Base-by-base conservation (phyloP, 2,329 filamentous ascomycete genomes). In the Ophiostoma sp. region DNA sequence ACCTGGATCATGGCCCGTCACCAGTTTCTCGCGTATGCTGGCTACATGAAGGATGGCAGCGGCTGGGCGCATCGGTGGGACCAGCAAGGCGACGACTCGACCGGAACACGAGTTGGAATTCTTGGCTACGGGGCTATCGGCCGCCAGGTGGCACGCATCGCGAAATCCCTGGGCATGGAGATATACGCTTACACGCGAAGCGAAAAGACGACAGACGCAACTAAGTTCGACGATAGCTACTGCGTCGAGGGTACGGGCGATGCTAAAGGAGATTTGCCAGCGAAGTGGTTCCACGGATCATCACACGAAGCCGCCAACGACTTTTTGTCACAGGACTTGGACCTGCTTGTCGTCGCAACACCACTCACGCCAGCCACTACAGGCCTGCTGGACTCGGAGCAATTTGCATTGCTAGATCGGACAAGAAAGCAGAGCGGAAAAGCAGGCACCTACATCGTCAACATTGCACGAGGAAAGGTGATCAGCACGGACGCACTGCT, bases 161-260 rank as follows among this genome's bases (percentile, higher is more conserved):
- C 85, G 15, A 82, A 82, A 17, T 88, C 89, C 2, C 78, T 92
- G 74, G 91, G 91, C 23, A 89, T 92, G 84, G 83, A 87, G 36
- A 85, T 94, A 0, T 83, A 93, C 76, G 91, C 91, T 0, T 93
- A 90, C 80, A 94, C 91, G 0, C 87, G 90, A 0, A 86, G 86
- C 33, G 86, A 89, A 0, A 88, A 89, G n/a, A 77, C 81, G 10
- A 92, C 90, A 0, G 84, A 87, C 0, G 88, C 88, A 69, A 89
- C 87, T 1, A 85, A 85, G 64, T 81, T 79, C 36, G 90, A 94
- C 78, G 77, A 79, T 15, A 85, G 87, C 7, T 94, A 89, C 79
- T 85, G 89, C 44, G 86, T 92, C 0, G 86, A 88, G 0, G 87
- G 88, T 0, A 91, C 90, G 6, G 85, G 85, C 4, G 85, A 87